Conservation (phyloP, 169 alveolate genomes). For the Theileria sp. region DNA sequence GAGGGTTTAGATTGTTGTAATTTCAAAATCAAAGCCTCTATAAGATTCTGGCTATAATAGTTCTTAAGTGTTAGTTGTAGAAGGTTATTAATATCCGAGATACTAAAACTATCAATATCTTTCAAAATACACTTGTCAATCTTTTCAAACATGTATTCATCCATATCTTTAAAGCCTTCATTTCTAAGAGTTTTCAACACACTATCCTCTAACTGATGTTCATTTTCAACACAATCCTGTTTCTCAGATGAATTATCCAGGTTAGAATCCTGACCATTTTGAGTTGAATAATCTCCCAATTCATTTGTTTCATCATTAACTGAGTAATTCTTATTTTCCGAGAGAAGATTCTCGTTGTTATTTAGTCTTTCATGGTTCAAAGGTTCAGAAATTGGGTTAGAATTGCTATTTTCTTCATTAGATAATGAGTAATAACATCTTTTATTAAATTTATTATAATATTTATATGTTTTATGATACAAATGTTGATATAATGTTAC, state of each 20-base stretch:
- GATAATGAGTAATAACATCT: not conserved
- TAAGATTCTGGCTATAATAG: slow-evolving; percentile 57
- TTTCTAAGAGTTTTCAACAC: slow-evolving; percentile 13
- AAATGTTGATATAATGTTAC: not conserved
- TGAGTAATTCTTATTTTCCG: not conserved
- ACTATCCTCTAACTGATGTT: not conserved
- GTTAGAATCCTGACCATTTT: not conserved
- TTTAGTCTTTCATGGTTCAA: not conserved
- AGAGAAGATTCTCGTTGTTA: not conserved
- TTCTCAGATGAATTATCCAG: not conserved
- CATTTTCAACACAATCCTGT: not conserved
- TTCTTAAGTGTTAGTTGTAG: slow-evolving; percentile 41
- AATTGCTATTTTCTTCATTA: not conserved
- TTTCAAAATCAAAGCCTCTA: slow-evolving; percentile 41
- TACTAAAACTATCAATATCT: not conserved
- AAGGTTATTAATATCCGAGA: slow-evolving; percentile 34
- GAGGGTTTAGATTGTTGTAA: slow-evolving; percentile 21
- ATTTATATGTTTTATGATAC: not conserved
- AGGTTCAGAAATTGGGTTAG: not conserved
- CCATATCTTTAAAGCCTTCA: slow-evolving; percentile 39
- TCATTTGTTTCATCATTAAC: not conserved
- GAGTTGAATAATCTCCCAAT: not conserved
- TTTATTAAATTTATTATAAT: not conserved
- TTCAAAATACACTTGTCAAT: slow-evolving; percentile 27
- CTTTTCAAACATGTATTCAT: slow-evolving; percentile 30